Evolutionary conservation across 768 basidiomycete genomes (phyloP).

Genomic region (Termitomyces sp.): DNA sequence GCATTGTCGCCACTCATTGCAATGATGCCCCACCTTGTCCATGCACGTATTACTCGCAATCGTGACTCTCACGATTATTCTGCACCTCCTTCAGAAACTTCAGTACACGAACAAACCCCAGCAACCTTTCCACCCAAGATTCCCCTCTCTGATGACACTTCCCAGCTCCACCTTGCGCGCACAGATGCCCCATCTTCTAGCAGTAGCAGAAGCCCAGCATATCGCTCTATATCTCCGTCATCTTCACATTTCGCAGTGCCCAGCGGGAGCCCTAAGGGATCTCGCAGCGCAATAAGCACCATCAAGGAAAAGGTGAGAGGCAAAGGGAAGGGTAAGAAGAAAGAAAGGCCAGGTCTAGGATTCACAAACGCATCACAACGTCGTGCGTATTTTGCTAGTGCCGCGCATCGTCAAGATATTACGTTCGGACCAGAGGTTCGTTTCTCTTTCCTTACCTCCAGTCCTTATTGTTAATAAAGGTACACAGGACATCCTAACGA

Average conservation of each 20-base stretch:
- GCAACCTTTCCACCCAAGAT: conserved; percentile 45
- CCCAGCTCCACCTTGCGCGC: conserved; percentile 46
- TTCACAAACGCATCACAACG: conserved; percentile 47
- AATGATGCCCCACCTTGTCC: conserved; percentile 77
- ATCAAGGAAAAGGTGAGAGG: conserved; percentile 1
- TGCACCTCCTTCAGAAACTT: neutral
- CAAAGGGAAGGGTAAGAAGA: conserved; percentile 5
- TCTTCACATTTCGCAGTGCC: too few species aligned
- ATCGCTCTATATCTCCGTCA: neutral
- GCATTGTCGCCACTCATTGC: conserved; percentile 80
- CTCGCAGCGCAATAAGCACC: neutral
- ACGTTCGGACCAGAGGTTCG: conserved; percentile 58
- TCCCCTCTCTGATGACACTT: conserved; percentile 57
- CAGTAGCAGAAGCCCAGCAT: conserved; percentile 8
- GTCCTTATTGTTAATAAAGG: neutral
- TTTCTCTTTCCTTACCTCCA: neutral
- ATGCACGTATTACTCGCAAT: conserved; percentile 38
- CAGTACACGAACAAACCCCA: neutral
- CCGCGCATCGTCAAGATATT: conserved; percentile 55
- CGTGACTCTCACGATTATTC: conserved; percentile 35
- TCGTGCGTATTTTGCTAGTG: conserved; percentile 59
- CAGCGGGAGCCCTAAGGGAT: neutral
- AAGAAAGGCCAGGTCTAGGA: conserved; percentile 15
- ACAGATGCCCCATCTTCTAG: conserved; percentile 10
- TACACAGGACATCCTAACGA: conserved; percentile 66